A percentile compares a stretch with the other conserved stretches of the same genome.
Conservation (phyloP, 1,284 basidiomycete genomes). For the Moesziomyces parantarcticus region DNA sequence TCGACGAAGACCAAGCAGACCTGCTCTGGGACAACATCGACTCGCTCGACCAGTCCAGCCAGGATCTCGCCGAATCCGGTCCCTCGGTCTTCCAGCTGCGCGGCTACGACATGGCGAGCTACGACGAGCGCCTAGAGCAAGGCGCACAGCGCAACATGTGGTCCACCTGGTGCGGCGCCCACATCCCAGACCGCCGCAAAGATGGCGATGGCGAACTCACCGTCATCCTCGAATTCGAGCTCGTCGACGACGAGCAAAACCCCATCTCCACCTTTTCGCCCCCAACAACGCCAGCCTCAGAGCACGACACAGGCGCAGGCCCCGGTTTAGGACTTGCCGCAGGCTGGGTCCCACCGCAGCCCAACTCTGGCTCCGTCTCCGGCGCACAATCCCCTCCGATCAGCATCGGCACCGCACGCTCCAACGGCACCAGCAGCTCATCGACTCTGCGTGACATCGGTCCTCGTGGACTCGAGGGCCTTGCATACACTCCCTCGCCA, state of each 20-base stretch:
- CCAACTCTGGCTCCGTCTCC: slow-evolving; percentile 4
- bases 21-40: slow-evolving; percentile 82
- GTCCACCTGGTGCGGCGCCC: slow-evolving; percentile 86
- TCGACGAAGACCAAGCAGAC: slow-evolving; percentile 78
- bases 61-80: slow-evolving; percentile 68
- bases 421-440: slow-evolving; percentile 32
- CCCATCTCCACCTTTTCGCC: slow-evolving; percentile 71
- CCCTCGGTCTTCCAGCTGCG: slow-evolving; percentile 75
- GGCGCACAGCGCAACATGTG: slow-evolving; percentile 72
- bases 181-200: slow-evolving; percentile 66
- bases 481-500: slow-evolving; percentile 45
- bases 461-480: slow-evolving; percentile 49
- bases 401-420: slow-evolving; percentile 43
- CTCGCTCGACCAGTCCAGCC: slow-evolving; percentile 73
- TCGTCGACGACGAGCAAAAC: slow-evolving; percentile 79
- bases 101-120: slow-evolving; percentile 72
- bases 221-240: slow-evolving; percentile 80
- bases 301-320: slow-evolving; percentile 53
- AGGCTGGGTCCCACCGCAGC: slow-evolving; percentile 5
- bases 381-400: slow-evolving; percentile 25
- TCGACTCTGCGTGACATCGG: slow-evolving; percentile 14
- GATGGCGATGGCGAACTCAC: slow-evolving; percentile 41
- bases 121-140: slow-evolving; percentile 68
- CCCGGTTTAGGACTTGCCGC: slow-evolving; percentile 25
- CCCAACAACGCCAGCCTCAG: slow-evolving; percentile 31